Evolutionary conservation across 495 filamentous ascomycete genomes (phyloP).

Genomic region (Penicillium taxi): DNA sequence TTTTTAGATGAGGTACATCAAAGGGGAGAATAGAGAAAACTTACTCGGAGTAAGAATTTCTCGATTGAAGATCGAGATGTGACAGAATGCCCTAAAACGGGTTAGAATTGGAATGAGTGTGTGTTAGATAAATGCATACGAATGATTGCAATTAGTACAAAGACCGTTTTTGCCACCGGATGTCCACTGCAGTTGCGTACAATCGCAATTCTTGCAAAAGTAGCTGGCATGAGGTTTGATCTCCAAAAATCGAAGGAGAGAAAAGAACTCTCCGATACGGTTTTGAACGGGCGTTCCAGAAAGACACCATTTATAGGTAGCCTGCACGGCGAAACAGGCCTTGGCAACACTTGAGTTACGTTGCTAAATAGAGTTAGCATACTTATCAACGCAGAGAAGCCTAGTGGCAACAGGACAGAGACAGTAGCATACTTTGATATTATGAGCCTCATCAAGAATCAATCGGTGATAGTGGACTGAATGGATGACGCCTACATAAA

Average conservation of each 20-base stretch:
- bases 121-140: constrained; percentile 18
- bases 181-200: constrained; percentile 75
- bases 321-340: constrained; percentile 83
- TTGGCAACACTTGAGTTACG: constrained; percentile 84
- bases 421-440: constrained; percentile 60
- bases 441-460: constrained; percentile 93
- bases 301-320: constrained; percentile 86
- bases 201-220: constrained; percentile 78
- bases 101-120: background rate
- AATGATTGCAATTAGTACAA: constrained; percentile 58
- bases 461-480: constrained; percentile 80
- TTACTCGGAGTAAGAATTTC: constrained; percentile 78
- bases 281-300: constrained; percentile 94
- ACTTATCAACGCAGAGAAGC: background rate
- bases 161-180: constrained; percentile 56
- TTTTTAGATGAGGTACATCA: background rate
- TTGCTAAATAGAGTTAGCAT: constrained; percentile 39
- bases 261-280: constrained; percentile 95
- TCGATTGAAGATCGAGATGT: constrained; percentile 93
- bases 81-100: constrained; percentile 59
- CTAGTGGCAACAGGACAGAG: background rate
- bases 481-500: constrained; percentile 55
- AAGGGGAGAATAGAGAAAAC: constrained; percentile 3
- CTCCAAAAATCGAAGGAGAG: constrained; percentile 82
- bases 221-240: constrained; percentile 84